Percentiles rank a stretch among this genome's conserved stretches.
Evolutionary conservation across 2,329 filamentous ascomycete species (phyloP).

Genomic region (Cadophora sp.): DNA sequence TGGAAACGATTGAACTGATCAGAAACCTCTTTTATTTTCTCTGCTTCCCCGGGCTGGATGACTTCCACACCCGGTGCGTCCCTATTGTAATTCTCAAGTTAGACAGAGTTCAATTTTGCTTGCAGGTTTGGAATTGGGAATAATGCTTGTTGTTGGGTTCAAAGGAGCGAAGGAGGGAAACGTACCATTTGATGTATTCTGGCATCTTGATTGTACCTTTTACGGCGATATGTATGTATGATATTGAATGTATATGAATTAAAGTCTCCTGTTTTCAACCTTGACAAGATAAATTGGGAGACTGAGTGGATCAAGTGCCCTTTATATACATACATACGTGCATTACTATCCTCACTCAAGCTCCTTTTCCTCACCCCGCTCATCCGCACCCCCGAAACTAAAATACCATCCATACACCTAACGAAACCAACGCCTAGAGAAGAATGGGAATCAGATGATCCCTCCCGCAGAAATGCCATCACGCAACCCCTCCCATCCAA

Average conservation of each 20-base stretch:
- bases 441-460: neutral
- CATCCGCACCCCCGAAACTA: neutral
- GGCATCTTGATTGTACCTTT: conserved; percentile 15
- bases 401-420: too few species aligned
- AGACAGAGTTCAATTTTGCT: neutral
- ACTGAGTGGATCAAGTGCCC: too few species aligned
- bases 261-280: neutral
- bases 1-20: conserved; percentile 34
- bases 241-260: neutral
- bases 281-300: neutral
- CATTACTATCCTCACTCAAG: too few species aligned
- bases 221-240: neutral
- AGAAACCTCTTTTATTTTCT: conserved; percentile 31
- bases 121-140: neutral
- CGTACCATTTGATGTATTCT: conserved; percentile 30
- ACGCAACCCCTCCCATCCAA: neutral
- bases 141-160: neutral
- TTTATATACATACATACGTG: too few species aligned
- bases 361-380: neutral
- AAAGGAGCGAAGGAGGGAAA: neutral
- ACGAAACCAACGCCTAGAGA: neutral
- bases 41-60: conserved; percentile 30
- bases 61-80: conserved; percentile 30
- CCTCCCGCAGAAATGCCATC: neutral
- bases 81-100: conserved; percentile 1